A percentile compares a stretch with the other conserved stretches of the same genome.
Conservation (phyloP, 2,329 filamentous ascomycete species). For the Leptosphaerulina australis region DNA sequence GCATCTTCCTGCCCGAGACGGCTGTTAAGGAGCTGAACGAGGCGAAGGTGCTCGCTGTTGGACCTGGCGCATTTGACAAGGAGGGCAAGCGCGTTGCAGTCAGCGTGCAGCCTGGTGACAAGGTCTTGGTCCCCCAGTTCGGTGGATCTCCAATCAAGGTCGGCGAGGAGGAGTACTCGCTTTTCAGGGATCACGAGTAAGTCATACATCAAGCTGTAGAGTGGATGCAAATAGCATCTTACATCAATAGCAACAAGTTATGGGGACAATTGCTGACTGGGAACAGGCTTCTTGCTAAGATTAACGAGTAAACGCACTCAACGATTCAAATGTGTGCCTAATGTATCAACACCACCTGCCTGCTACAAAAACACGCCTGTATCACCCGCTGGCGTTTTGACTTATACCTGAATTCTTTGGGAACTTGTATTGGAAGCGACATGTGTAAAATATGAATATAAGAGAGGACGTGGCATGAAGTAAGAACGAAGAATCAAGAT, state of each 20-base stretch:
- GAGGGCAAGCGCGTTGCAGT: conserved; percentile 87
- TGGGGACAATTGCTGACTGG: not conserved
- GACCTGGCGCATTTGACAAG: conserved; percentile 84
- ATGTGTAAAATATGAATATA: conserved; percentile 14
- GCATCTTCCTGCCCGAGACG: conserved; percentile 97
- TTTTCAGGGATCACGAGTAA: conserved; percentile 98
- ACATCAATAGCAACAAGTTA: too few relatives aligned
- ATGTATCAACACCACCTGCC: conserved; percentile 38
- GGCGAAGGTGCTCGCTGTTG: conserved; percentile 93
- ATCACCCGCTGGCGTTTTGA: conserved; percentile 39
- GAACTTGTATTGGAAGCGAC: conserved; percentile 24
- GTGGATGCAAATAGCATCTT: not conserved
- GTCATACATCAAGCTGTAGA: too few relatives aligned
- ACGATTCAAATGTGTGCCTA: conserved; percentile 29
- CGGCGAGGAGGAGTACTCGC: conserved; percentile 92
- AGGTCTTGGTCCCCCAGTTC: conserved; percentile 95
- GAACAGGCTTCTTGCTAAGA: conserved; percentile 91
- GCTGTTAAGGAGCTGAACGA: conserved; percentile 98
- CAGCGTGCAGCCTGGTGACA: conserved; percentile 83
- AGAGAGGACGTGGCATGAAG: conserved; percentile 8
- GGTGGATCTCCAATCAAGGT: conserved; percentile 96
- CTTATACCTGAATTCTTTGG: conserved; percentile 20
- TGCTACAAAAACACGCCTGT: conserved; percentile 34
- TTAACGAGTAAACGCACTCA: conserved; percentile 76
- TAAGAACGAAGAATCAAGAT: conserved; percentile 25